Evolutionary conservation across 2,329 filamentous ascomycete genomes (phyloP).

Genomic region (Aspergillus sp.): DNA sequence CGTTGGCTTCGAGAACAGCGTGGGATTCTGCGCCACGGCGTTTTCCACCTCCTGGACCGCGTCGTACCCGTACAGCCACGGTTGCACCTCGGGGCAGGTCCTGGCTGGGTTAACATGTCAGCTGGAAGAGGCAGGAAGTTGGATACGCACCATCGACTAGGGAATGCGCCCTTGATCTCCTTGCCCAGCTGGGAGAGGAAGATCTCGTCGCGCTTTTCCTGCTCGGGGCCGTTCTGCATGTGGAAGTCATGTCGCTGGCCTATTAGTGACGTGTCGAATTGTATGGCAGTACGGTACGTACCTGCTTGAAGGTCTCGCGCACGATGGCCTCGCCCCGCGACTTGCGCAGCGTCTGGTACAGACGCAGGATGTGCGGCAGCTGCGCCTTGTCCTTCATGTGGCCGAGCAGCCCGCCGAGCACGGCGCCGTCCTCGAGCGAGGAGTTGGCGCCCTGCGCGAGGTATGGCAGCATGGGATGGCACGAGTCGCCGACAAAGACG

Average conservation of each 20-base stretch:
- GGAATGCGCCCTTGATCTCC: conserved; percentile 55
- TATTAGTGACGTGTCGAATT: neutral
- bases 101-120: conserved; percentile 16
- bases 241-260: conserved; percentile 53
- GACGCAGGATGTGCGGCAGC: conserved; percentile 42
- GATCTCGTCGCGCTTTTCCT: conserved; percentile 56
- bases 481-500: conserved; percentile 57
- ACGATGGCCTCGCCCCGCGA: conserved; percentile 55
- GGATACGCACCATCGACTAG: conserved; percentile 55
- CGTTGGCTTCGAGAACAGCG: conserved; percentile 16
- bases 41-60: conserved; percentile 56
- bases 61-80: conserved; percentile 66
- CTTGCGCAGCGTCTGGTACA: conserved; percentile 50
- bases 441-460: conserved; percentile 67
- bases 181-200: conserved; percentile 58
- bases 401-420: conserved; percentile 59
- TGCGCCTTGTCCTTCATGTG: conserved; percentile 46
- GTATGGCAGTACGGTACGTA: conserved; percentile 7
- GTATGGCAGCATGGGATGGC: conserved; percentile 64
- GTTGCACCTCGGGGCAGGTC: conserved; percentile 62
- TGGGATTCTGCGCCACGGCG: conserved; percentile 25
- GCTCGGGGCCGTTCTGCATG: conserved; percentile 55
- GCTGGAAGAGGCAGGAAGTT: neutral
- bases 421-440: conserved; percentile 66
- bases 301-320: conserved; percentile 59